phyloP scores from a whole-genome alignment of 2,329 filamentous ascomycete genomes.

The Clonostachys rosea region DNA sequence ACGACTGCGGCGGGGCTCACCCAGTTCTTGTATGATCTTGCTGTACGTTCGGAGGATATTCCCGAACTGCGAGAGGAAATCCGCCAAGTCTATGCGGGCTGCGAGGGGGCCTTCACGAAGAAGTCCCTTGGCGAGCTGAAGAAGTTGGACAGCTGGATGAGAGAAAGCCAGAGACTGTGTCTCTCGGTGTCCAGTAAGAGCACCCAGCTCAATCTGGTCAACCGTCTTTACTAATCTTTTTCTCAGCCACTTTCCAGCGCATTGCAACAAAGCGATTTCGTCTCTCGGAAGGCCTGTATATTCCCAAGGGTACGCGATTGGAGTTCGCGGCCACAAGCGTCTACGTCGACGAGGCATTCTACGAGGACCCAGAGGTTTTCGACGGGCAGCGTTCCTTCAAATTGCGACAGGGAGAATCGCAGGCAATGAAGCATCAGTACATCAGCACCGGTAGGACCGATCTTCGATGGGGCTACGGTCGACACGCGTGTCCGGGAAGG shows the following conservation, averaged over 20 bases:
- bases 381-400: conserved; percentile 8
- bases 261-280: conserved; percentile 24
- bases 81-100: no score
- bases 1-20: no score
- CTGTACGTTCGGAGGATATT: no score
- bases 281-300: conserved; percentile 36
- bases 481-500: conserved; percentile 43
- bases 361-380: conserved; percentile 5
- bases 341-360: conserved; percentile 5
- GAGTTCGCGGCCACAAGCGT: conserved; percentile 3
- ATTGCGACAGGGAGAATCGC: conserved; percentile 2
- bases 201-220: no score
- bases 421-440: neutral
- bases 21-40: no score
- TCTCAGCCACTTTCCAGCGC: conserved; percentile 5
- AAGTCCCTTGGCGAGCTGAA: no score
- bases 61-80: no score
- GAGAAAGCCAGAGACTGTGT: no score
- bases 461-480: conserved; percentile 48
- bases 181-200: no score
- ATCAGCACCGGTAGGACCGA: conserved; percentile 16
- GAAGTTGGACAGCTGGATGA: no score
- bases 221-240: neutral
- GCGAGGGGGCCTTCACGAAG: no score
- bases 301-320: conserved; percentile 35